Evolutionary conservation across 2,329 filamentous ascomycete species (phyloP).

Genomic region (Cladophialophora psammophila): DNA sequence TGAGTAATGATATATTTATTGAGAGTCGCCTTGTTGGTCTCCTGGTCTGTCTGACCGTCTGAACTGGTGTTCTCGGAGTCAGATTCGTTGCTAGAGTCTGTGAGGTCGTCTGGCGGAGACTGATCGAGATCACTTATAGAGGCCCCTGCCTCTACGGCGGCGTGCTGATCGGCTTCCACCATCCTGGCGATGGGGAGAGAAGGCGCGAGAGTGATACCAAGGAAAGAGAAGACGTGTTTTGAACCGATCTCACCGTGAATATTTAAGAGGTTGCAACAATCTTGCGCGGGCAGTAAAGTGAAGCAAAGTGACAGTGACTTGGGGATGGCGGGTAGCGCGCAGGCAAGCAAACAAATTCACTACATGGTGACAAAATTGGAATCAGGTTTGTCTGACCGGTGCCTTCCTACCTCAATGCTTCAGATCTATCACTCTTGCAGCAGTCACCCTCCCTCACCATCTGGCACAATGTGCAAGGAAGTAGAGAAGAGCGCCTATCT

Average conservation of each 20-base stretch:
- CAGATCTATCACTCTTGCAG: neutral
- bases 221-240: neutral
- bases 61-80: neutral
- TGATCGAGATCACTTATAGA: conserved; percentile 2
- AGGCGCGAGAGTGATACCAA: neutral
- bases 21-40: conserved; percentile 31
- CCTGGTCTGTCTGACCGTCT: conserved; percentile 5
- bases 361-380: neutral
- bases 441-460: neutral
- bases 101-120: conserved; percentile 16
- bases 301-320: conserved; percentile 1
- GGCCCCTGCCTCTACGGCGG: neutral
- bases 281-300: neutral
- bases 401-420: conserved; percentile 1
- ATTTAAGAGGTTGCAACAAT: neutral
- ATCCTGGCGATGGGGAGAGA: neutral
- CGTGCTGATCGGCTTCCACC: neutral
- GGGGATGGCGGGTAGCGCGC: neutral
- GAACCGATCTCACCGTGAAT: neutral
- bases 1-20: conserved; percentile 28
- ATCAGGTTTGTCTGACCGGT: neutral
- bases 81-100: conserved; percentile 26
- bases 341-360: conserved; percentile 22
- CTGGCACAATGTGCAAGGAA: neutral
- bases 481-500: neutral